phyloP scores from a whole-genome alignment of 371 early-diverging fungal genomes.

The Apophysomyces variabilis region DNA sequence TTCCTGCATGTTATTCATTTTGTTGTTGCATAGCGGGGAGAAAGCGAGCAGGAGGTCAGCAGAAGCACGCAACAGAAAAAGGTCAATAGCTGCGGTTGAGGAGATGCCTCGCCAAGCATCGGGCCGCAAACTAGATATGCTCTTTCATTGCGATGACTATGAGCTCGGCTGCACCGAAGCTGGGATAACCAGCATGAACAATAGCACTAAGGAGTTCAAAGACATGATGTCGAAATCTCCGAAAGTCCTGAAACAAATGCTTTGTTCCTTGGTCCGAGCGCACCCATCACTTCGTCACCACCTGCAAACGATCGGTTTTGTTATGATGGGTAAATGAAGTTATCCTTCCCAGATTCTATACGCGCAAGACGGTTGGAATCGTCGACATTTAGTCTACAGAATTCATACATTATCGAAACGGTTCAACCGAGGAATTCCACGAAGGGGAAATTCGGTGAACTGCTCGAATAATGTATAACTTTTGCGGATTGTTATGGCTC shows the following conservation, averaged over 20 bases:
- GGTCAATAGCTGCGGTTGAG: neutral
- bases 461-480: no score
- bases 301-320: neutral
- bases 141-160: neutral
- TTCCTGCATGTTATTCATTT: neutral
- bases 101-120: neutral
- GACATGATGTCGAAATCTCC: neutral
- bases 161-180: neutral
- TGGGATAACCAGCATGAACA: neutral
- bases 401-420: no score
- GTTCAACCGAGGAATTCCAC: no score
- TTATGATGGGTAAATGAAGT: neutral
- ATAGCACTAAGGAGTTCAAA: neutral
- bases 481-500: no score
- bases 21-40: neutral
- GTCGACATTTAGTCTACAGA: no score
- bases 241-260: neutral
- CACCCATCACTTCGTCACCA: neutral
- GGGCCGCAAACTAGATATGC: neutral
- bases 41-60: neutral
- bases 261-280: neutral
- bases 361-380: no score
- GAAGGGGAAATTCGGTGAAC: no score
- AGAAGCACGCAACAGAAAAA: neutral
- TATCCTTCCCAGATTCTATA: neutral